Conservation (phyloP, 257 asterid genomes). For the Solanum stenotomum region DNA sequence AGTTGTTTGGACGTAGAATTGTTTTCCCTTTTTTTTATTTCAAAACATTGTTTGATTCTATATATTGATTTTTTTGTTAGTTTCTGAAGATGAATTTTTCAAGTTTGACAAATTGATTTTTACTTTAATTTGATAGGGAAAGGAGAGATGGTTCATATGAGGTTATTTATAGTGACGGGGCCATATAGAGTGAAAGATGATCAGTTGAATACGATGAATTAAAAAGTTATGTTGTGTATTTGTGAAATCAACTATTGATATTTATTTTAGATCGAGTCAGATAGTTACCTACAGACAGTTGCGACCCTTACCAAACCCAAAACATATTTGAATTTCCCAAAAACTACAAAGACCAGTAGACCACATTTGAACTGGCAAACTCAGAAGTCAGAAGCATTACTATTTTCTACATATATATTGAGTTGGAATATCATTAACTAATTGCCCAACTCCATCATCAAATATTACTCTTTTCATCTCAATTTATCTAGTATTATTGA, state of each 20-base stretch:
- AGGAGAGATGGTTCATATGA: neutral
- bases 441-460: neutral
- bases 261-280: neutral
- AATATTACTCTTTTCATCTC: too few species aligned
- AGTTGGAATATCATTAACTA: too few species aligned
- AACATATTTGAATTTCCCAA: too few species aligned
- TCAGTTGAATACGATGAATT: neutral
- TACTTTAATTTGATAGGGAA: neutral
- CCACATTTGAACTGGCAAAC: too few species aligned
- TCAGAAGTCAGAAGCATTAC: too few species aligned
- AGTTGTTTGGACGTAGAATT: neutral
- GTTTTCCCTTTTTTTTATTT: neutral
- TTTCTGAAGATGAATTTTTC: neutral
- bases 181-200: neutral
- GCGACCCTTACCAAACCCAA: neutral
- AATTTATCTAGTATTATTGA: too few species aligned
- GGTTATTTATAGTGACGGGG: neutral
- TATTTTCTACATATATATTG: too few species aligned
- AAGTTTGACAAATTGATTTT: neutral
- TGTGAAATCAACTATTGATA: neutral
- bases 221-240: neutral
- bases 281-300: neutral
- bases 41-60: neutral
- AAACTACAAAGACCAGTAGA: too few species aligned
- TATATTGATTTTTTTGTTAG: neutral